Evolutionary conservation across 441 rosid genomes (phyloP).

Genomic region (Erodium texanum): DNA sequence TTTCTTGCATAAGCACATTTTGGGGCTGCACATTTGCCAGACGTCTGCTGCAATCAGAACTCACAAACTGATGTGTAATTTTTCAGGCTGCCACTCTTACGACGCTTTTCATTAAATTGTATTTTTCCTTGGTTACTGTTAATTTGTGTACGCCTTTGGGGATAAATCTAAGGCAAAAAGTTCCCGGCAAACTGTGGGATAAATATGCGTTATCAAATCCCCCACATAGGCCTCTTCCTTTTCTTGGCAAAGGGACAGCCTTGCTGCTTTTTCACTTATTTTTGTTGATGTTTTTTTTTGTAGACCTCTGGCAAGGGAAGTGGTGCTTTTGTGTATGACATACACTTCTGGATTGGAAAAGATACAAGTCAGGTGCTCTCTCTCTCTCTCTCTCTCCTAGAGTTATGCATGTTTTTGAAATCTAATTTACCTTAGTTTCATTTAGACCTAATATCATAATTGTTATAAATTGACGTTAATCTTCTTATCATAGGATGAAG

Average conservation of each 20-base stretch:
- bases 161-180: no score
- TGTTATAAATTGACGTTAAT: neutral
- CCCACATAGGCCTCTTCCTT: neutral
- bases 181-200: no score
- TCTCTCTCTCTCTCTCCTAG: conserved; percentile 3
- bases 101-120: neutral
- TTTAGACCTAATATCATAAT: neutral
- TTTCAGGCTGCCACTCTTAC: neutral
- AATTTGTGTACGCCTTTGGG: neutral
- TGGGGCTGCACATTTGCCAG: neutral
- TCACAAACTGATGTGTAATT: neutral
- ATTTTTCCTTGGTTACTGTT: neutral
- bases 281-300: conserved; percentile 13
- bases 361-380: conserved; percentile 83
- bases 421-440: neutral
- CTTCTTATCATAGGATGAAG: conserved; percentile 58
- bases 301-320: conserved; percentile 70
- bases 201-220: neutral
- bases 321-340: conserved; percentile 76
- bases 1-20: neutral
- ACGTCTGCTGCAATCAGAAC: neutral
- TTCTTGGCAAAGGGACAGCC: neutral
- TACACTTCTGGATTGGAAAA: conserved; percentile 98
- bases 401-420: neutral
- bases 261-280: neutral